Base-by-base conservation (phyloP, 495 filamentous ascomycete genomes). In the Podospora fimiseda region DNA sequence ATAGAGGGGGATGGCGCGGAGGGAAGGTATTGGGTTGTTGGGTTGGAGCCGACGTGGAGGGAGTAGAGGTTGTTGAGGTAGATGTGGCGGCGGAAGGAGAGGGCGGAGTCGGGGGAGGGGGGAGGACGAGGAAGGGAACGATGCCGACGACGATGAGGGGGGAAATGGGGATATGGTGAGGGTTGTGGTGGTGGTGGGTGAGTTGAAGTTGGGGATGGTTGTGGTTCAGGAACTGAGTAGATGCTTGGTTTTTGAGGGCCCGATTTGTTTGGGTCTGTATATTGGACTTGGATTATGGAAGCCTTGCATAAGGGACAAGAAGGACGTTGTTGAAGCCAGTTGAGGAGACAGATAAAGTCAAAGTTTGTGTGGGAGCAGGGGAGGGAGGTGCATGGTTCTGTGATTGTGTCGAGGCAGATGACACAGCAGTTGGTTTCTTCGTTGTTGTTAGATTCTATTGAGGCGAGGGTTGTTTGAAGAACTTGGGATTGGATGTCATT, bases 311-410 rank as follows among this genome's bases (percentile, higher is more conserved):
- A 73, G 9, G 90, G 90, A 65, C 90, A 95, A 45, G 69, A 78
- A 0, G 84, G 68, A 20, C 80, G 80, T 61, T 89, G 75, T 58
- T 92, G 80, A 13, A 91, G 71, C 90, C 90, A 95, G 70, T 80
- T 90, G 16, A 87, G 64, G 9, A 95, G 79, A 61, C 90, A 96
- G 11, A 90, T 60, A 64, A 89, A 91, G 70, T 95, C 89, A 65
- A 93, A 95, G 59, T 81, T 83, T 43, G 77, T 66, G 74, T 96
- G 90, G 16, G 76, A 74, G 77, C 90, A 96, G 15, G 89, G 88
- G 36, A 78, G 70, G 3, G 87, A 81, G 15, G 83, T 69, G 51
- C 85, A 86, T 36, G 81, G 70, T 59, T 92, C 88, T 4, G 83
- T 80, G 66, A 95, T 75, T 42, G 69, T 62, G 52, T 90, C 85